These are phyloP conservation scores for Backusella sp. DNA, from an alignment of 192 early-diverging fungal genomes.

Conservation along the genomic window DNA sequence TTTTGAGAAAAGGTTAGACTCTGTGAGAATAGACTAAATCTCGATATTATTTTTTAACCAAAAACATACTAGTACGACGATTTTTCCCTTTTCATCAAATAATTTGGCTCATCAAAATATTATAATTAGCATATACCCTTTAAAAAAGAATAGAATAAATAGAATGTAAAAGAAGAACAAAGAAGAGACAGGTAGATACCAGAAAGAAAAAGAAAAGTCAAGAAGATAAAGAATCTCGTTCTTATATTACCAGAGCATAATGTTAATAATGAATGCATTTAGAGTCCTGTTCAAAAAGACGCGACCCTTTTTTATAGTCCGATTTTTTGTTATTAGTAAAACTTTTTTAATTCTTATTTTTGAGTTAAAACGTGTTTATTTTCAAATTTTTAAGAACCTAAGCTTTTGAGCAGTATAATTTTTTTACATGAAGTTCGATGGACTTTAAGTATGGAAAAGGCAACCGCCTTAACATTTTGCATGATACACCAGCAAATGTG, in stretches of 20 bases:
- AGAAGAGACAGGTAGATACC: not conserved
- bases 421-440: too few species aligned
- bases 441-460: too few species aligned
- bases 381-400: too few species aligned
- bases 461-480: too few species aligned
- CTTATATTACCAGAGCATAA: not conserved
- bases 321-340: too few species aligned
- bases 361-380: too few species aligned
- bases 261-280: not conserved
- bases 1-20: not conserved
- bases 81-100: not conserved
- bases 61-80: not conserved
- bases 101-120: not conserved
- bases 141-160: not conserved
- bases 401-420: too few species aligned
- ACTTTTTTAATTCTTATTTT: too few species aligned
- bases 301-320: too few species aligned
- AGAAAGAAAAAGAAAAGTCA: not conserved
- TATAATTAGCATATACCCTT: not conserved
- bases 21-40: not conserved
- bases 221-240: not conserved
- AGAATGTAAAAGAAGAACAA: not conserved
- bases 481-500: too few species aligned
- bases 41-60: not conserved
- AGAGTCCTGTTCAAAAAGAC: too few species aligned